Base-by-base conservation (phyloP, 768 basidiomycete genomes). In the Sporobolomyces roseus region DNA sequence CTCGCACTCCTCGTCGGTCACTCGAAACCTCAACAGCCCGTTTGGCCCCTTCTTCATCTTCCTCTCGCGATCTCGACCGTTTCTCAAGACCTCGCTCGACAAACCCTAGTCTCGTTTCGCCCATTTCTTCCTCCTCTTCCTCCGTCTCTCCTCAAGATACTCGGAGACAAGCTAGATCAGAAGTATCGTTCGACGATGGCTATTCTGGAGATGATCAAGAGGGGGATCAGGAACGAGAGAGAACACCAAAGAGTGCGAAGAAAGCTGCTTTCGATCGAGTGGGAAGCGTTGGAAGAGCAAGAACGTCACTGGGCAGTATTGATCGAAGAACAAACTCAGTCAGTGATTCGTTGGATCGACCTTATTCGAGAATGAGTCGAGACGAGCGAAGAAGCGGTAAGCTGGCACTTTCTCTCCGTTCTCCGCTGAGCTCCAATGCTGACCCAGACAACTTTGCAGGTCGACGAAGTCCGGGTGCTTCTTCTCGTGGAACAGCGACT, bases 91-190 rank as follows among this genome's bases (percentile, higher is more conserved):
- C 56, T 23, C 38, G 56, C 10, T 55, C 54, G 23, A 23, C 35
- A 19, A 35, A 36, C 13, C n/a, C 54, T 14, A 55, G 35, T 36
- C 54, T 55, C 54, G 54, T 21, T 9, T 55, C 54, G 8, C 54
- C 54, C 9, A 36, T 38, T 9, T 55, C 54, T 25, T 35, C 54
- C 35, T 36, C 54, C 21, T 36, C 35, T n/a, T 36, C 54, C 9
- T 58, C 56, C 4, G 3, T 58, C 38, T 3, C 9, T 3, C 29
- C 38, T 7, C 12, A 35, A 3, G 41, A 32, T 19, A 38, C n/a
- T n/a, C n/a, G n/a, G n/a, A n/a, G 41, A 29, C 56, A 43, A 23
- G 56, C 56, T 29, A n/a, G 56, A 27, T 58, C 56, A 19, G 56
- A 58, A 17, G 41, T 58, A 19, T 58, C 56, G 27, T 45, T 45